Percentiles rank a stretch among this genome's conserved stretches.
Evolutionary conservation across 805 yeast species (phyloP).

Genomic region (Candida dajiaensis): DNA sequence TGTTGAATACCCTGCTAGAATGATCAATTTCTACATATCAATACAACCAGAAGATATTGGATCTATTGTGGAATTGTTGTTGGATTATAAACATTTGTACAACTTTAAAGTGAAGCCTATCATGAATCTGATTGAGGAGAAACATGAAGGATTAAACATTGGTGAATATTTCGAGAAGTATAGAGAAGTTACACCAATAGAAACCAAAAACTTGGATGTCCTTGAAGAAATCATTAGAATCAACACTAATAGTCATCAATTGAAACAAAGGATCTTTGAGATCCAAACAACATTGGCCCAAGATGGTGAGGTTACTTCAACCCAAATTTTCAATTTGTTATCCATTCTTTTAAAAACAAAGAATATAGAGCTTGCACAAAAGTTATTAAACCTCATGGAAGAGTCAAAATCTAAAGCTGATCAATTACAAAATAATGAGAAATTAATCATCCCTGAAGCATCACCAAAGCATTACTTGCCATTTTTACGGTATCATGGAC

Average conservation of each 20-base stretch:
- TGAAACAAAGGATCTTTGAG: constrained; percentile 7
- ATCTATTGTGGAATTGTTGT: constrained; percentile 4
- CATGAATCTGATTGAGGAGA: background rate
- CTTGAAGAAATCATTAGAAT: constrained; percentile 15
- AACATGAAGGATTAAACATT: background rate
- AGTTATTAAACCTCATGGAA: constrained; percentile 29
- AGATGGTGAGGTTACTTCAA: constrained; percentile 15
- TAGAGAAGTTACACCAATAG: constrained; percentile 10
- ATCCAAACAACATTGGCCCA: constrained; percentile 8
- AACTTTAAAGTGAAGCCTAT: constrained; percentile 19
- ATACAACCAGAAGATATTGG: background rate
- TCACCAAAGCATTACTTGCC: constrained; percentile 36
- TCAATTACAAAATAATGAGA: constrained; percentile 9
- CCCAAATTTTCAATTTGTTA: constrained; percentile 23
- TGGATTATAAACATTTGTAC: constrained; percentile 22
- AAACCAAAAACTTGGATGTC: constrained; percentile 16
- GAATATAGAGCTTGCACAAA: constrained; percentile 26
- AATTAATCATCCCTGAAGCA: constrained; percentile 29
- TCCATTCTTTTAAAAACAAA: constrained; percentile 20
- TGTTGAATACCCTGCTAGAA: constrained; percentile 3
- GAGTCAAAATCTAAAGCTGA: constrained; percentile 11
- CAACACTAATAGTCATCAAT: constrained; percentile 14
- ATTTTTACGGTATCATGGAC: constrained; percentile 31
- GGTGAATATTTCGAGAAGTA: constrained; percentile 13
- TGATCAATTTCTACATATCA: constrained; percentile 23